phyloP scores from a whole-genome alignment of 306 rosid species.

The Begonia loranthoides region DNA sequence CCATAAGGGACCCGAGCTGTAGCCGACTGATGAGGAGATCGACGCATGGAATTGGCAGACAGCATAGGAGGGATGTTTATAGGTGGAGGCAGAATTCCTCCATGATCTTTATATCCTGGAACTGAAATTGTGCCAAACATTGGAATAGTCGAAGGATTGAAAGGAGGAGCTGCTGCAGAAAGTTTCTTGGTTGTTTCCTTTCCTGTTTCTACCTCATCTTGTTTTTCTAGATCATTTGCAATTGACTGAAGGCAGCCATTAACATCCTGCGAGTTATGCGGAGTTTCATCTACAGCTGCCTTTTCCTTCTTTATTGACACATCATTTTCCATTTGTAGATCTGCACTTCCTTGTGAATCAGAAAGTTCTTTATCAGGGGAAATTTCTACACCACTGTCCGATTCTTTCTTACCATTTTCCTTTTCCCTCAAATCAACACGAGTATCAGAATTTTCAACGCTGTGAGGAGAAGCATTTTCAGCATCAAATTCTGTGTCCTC shows the following conservation, averaged over 20 bases:
- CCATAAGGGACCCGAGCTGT: conserved; percentile 95
- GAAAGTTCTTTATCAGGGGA: conserved; percentile 12
- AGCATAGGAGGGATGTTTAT: conserved; percentile 78
- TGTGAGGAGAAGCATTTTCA: conserved; percentile 12
- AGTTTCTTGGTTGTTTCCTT: conserved; percentile 88
- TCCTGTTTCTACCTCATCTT: conserved; percentile 53
- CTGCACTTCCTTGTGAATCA: conserved; percentile 23
- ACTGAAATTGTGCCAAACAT: conserved; percentile 69
- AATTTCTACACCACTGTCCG: conserved; percentile 10
- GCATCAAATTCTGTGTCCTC: conserved; percentile 28
- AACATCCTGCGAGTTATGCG: conserved; percentile 16
- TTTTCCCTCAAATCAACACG: conserved; percentile 1
- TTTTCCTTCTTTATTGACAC: conserved; percentile 12
- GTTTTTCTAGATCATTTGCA: conserved; percentile 47
- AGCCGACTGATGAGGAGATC: conserved; percentile 96
- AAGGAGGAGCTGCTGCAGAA: conserved; percentile 96
- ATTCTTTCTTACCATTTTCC: neutral
- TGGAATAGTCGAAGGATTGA: conserved; percentile 75
- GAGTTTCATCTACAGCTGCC: conserved; percentile 24
- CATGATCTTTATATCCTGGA: conserved; percentile 69
- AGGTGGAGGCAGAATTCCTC: conserved; percentile 94
- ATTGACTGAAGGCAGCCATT: conserved; percentile 10
- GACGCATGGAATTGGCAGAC: conserved; percentile 56
- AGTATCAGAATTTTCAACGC: conserved; percentile 27
- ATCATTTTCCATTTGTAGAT: conserved; percentile 17